phyloP scores from a whole-genome alignment of 371 early-diverging fungal genomes.

The Rhizomucor pusillus region DNA sequence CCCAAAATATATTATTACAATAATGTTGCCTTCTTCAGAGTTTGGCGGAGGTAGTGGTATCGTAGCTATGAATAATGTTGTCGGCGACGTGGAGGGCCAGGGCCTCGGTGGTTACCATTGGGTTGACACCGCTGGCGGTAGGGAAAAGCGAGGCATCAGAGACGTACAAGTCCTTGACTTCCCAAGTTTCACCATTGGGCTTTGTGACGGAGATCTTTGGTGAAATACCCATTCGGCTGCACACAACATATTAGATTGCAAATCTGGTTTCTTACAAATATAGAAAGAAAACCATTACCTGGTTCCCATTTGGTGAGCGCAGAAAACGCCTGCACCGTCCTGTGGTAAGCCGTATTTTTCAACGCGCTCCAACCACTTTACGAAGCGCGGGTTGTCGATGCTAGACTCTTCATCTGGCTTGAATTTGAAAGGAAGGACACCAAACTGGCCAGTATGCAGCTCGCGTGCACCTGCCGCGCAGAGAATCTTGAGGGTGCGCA shows the following conservation, averaged over 20 bases:
- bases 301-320: constrained; percentile 69
- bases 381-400: constrained; percentile 34
- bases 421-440: constrained; percentile 44
- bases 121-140: constrained; percentile 72
- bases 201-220: constrained; percentile 59
- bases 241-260: constrained; percentile 1
- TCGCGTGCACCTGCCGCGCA: constrained; percentile 55
- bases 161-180: constrained; percentile 69
- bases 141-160: constrained; percentile 76
- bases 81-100: constrained; percentile 34
- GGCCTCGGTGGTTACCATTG: constrained; percentile 66
- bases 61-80: constrained; percentile 11
- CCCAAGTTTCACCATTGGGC: constrained; percentile 76
- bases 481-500: constrained; percentile 50
- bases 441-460: constrained; percentile 55
- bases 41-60: constrained; percentile 1
- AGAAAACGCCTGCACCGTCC: constrained; percentile 33
- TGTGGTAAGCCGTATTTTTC: constrained; percentile 27
- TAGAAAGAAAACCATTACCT: constrained; percentile 24
- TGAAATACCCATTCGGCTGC: constrained; percentile 65
- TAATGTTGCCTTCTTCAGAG: constrained; percentile 4
- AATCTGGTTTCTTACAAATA: too few relatives aligned
- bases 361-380: constrained; percentile 28
- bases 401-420: constrained; percentile 27
- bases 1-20: neutral